Evolutionary conservation across 2,329 filamentous ascomycete species (phyloP).

Genomic region (Clonostachys sp.): DNA sequence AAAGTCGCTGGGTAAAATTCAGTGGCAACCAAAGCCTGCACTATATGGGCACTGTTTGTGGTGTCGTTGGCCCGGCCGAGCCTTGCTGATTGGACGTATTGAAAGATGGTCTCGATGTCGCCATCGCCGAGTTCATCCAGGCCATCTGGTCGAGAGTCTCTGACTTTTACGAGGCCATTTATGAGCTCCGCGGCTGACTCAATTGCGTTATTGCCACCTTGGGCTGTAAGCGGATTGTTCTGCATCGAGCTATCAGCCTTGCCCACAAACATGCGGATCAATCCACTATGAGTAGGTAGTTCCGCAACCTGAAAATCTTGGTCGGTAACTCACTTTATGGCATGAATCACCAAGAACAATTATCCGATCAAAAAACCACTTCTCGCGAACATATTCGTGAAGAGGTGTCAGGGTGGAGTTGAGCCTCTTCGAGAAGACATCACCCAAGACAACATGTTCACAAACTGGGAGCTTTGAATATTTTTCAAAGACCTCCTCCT

Average conservation of each 20-base stretch:
- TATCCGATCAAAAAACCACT: conserved; percentile 23
- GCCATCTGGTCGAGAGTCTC: not conserved
- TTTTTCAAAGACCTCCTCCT: conserved; percentile 15
- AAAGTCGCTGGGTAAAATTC: too few species aligned
- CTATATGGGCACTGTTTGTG: not conserved
- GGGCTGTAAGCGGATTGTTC: conserved; percentile 13
- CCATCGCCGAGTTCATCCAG: not conserved
- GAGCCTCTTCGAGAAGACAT: conserved; percentile 17
- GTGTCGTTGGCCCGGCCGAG: not conserved
- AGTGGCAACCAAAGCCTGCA: not conserved
- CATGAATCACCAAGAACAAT: conserved; percentile 21
- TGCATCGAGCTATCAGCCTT: not conserved
- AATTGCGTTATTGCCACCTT: conserved; percentile 17
- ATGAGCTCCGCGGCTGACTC: conserved; percentile 12
- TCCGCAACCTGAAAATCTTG: too few species aligned
- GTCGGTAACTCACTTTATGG: conserved; percentile 18
- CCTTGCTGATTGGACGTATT: too few species aligned
- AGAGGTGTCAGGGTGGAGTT: conserved; percentile 20
- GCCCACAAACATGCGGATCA: too few species aligned
- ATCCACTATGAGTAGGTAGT: too few species aligned
- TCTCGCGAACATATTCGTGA: conserved; percentile 23
- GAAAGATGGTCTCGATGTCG: not conserved
- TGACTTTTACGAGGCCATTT: conserved; percentile 4
- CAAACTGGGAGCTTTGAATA: conserved; percentile 11
- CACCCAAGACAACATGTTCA: conserved; percentile 15